Evolutionary conservation across 768 basidiomycete species (phyloP), one percentile per base, ranked within the genome.

Genomic region (Gautieria morchelliformis): DNA sequence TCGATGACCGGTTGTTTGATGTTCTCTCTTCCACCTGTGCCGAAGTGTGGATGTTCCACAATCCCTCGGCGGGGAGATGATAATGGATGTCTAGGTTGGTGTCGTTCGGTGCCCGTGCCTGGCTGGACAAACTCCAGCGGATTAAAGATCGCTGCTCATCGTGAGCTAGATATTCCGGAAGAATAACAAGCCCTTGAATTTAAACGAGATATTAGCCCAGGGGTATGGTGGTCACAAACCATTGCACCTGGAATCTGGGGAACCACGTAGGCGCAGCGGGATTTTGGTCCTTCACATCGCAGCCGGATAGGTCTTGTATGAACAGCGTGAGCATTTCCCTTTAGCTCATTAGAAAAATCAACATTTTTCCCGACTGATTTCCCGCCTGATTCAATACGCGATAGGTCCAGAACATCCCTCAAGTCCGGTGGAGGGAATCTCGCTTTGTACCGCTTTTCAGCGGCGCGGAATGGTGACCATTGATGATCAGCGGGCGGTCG

Each of bases 81-180:
- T 95, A 96, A 68, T 97, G 95, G 0, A 83, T 79, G 56, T 94
- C 88, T 20, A 97, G 83, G 63, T 93, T 95, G 0, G 91, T 94
- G 56, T 88, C 85, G 66, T 96, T 96, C 0, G 92, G 90, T 39
- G 76, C 70, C 3, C 77, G 75, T 1, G 93, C 87, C 63, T 94
- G 91, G 19, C 85, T 78, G 10, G 74, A 65, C 7, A 99, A 79
- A 22, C 89, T 80, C 80, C 89, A 88, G 55, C 70, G 71, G 24
- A 89, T 76, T 5, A 97, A 78, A 1, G 76, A 67, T 22, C 82
- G 78, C 66, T 98, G 95, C 39, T 82, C 75, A 17, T 71, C 65
- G 0, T 71, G 71, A 1, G 83, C 72, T 17, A 96, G 64, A 64
- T 86, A 93, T 0, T 76, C 75, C 11, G 95, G 93, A 5, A 99